Percentiles rank a stretch among this genome's conserved stretches.
phyloP scores from a whole-genome alignment of 2,329 filamentous ascomycete genomes.

The Endothia cerciana region DNA sequence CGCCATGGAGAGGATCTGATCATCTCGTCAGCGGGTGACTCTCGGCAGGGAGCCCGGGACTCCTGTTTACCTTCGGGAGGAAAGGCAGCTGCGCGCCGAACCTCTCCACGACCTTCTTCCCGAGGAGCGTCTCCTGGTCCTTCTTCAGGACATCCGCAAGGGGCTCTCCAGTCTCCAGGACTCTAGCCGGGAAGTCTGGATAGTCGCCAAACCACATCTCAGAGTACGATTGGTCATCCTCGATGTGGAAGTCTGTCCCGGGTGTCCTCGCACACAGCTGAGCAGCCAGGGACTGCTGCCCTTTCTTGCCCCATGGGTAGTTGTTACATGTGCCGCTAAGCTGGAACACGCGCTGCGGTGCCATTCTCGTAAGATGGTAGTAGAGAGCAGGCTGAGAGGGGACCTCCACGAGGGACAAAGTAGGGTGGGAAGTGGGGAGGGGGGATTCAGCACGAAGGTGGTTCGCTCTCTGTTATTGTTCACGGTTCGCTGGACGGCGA shows the following conservation, averaged over 20 bases:
- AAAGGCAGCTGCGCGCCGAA: constrained; percentile 71
- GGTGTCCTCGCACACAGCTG: constrained; percentile 67
- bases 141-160: constrained; percentile 67
- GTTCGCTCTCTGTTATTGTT: background rate
- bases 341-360: constrained; percentile 44
- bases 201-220: constrained; percentile 81
- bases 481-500: background rate
- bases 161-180: constrained; percentile 64
- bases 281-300: constrained; percentile 67
- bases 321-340: constrained; percentile 56
- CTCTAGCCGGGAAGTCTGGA: constrained; percentile 68
- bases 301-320: constrained; percentile 74
- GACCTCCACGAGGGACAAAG: background rate
- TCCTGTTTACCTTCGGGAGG: constrained; percentile 63
- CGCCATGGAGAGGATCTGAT: constrained; percentile 69
- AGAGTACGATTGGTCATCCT: constrained; percentile 65
- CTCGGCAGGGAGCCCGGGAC: background rate
- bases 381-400: too few relatives aligned
- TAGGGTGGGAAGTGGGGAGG: background rate
- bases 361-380: constrained; percentile 6
- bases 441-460: background rate
- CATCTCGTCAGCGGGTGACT: constrained; percentile 18
- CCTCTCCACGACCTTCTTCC: constrained; percentile 61
- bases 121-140: constrained; percentile 65
- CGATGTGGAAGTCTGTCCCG: constrained; percentile 63